These are phyloP conservation scores for Elasticomyces elasticus DNA, from an alignment of 495 filamentous ascomycete genomes.

Conservation along the genomic window DNA sequence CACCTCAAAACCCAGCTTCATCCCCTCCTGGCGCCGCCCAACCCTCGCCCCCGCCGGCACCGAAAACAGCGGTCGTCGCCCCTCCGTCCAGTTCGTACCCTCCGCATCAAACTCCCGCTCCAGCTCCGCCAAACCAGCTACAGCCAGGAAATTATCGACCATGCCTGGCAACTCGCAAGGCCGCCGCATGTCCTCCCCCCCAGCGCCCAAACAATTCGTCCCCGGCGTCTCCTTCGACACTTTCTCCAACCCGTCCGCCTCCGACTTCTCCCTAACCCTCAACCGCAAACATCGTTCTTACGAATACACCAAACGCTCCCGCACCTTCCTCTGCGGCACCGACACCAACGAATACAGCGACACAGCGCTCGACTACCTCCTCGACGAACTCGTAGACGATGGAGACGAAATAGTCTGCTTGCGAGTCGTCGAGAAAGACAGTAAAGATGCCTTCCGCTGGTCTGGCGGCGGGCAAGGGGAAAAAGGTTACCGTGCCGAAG, in stretches of 20 bases:
- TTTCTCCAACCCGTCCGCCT: constrained; percentile 74
- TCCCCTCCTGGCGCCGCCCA: constrained; percentile 20
- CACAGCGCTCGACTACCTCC: constrained; percentile 85
- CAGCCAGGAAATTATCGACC: constrained; percentile 1
- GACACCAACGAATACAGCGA: constrained; percentile 95
- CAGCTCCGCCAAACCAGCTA: constrained; percentile 12
- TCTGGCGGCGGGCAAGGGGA: constrained; percentile 55
- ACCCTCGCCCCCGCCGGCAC: neutral
- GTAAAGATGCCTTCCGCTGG: constrained; percentile 42
- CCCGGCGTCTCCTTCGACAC: constrained; percentile 83
- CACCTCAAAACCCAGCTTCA: constrained; percentile 11
- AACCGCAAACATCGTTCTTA: constrained; percentile 87
- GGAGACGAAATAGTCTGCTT: constrained; percentile 95
- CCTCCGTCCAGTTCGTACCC: constrained; percentile 19
- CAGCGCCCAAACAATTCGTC: constrained; percentile 22
- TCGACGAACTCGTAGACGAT: constrained; percentile 91
- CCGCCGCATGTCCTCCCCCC: constrained; percentile 16
- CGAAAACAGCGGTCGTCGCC: constrained; percentile 6
- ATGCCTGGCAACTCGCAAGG: neutral
- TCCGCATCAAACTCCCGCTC: constrained; percentile 10
- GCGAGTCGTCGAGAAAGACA: constrained; percentile 77
- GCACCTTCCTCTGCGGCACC: constrained; percentile 87
- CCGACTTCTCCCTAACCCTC: constrained; percentile 70
- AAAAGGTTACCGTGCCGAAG: constrained; percentile 68
- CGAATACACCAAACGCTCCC: constrained; percentile 67